Evolutionary conservation across 2,329 filamentous ascomycete species (phyloP), one percentile per base, ranked within the genome.

Genomic region (Phialophora chinensis): DNA sequence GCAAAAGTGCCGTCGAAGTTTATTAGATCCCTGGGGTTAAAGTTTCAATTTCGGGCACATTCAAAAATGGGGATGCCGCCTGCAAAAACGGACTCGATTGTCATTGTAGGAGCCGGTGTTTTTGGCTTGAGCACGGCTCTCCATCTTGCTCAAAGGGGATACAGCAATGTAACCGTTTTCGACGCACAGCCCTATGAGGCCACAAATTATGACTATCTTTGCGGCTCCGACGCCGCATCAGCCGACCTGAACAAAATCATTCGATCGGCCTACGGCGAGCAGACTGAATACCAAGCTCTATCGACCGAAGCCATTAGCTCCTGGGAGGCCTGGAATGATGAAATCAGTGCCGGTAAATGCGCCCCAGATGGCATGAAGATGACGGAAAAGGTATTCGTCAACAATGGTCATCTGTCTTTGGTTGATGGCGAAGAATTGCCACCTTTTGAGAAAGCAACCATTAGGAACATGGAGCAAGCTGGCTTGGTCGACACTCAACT

Each of bases 51-150:
- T 11, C 27, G 2, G 20, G 10, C 17, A 35, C 42, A 23, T 2
- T 33, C 20, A 44, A 59, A 31, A 25, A 59, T 59, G 62, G 53
- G 42, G 27, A 49, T 7, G 12, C 42, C 17, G 14, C 27, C 38
- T 14, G 7, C n/a, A 23, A 61, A 61, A 31, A 54, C 59, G 25
- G 33, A 31, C 50, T 12, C 47, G 1, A 65, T 72, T 25, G 56
- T 66, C 74, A 85, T 84, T 5, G 77, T 83, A 27, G 87, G 86
- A 67, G 87, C 83, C 56, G 76, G 78, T 27, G 76, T 89, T 1
- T 84, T 84, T 27, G 75, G 87, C 2, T 65, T 87, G 10, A 79
- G 82, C 12, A 87, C 85, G 0, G 79, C 74, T 10, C 57, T 73
- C 12, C 69, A 69, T 33, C 67, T 71, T 5, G 69, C 67, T 14